Percentiles rank a stretch among this genome's conserved stretches.
Evolutionary conservation across 2,329 filamentous ascomycete genomes (phyloP).

Genomic region (Trichoderma endophyticum): DNA sequence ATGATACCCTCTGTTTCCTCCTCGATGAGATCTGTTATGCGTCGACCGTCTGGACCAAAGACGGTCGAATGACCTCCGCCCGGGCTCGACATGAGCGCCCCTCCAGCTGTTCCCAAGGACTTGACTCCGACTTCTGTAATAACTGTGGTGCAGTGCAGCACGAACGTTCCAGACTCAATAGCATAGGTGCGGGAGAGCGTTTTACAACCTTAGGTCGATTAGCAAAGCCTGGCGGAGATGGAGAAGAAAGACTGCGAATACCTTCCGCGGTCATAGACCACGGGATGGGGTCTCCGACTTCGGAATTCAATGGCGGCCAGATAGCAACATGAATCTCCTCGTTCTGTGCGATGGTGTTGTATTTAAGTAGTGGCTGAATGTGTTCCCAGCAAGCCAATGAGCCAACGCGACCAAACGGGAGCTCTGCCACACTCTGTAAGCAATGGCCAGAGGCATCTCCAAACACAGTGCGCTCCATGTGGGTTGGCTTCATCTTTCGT

Average conservation of each 20-base stretch:
- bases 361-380: constrained; percentile 8
- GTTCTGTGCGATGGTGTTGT: not conserved
- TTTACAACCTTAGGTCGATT: not conserved
- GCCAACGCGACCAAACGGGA: constrained; percentile 5
- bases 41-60: constrained; percentile 3
- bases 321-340: not conserved
- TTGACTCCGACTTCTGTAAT: not conserved
- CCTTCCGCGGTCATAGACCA: constrained; percentile 14
- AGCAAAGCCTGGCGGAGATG: not conserved
- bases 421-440: not conserved
- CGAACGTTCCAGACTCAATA: constrained; percentile 9
- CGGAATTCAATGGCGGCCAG: not conserved
- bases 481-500: constrained; percentile 9
- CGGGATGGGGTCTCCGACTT: not conserved
- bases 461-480: constrained; percentile 12
- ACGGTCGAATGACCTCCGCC: constrained; percentile 1
- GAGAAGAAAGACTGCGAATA: not conserved
- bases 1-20: not conserved
- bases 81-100: not conserved
- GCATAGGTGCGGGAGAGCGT: constrained; percentile 12
- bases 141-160: not conserved
- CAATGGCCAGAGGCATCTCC: not conserved
- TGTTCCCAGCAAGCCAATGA: not conserved
- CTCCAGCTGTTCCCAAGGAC: not conserved
- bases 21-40: not conserved